Conservation (phyloP, 495 filamentous ascomycete genomes). For the Jackrogersella multiformis region DNA sequence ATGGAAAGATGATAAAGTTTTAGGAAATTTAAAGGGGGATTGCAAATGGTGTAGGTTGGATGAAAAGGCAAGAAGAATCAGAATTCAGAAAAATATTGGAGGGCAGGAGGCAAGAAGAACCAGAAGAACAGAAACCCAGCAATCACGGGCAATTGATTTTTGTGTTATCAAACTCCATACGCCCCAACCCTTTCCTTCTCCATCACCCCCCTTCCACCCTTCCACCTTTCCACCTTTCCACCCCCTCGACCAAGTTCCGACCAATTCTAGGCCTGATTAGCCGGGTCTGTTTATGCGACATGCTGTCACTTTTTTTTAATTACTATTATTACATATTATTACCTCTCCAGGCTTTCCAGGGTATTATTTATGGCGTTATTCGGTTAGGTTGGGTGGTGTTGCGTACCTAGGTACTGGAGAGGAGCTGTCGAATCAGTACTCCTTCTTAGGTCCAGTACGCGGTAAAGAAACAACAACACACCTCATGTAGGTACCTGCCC, state of each 20-base stretch:
- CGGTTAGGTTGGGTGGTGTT: slow-evolving; percentile 31
- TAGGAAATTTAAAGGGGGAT: not conserved
- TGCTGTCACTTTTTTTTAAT: slow-evolving; percentile 34
- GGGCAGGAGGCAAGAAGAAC: not conserved
- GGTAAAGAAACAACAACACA: slow-evolving; percentile 34
- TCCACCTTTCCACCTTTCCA: slow-evolving; percentile 2
- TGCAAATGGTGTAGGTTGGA: not conserved
- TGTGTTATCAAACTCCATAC: slow-evolving; percentile 39
- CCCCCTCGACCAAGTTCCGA: slow-evolving; percentile 9
- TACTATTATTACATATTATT: slow-evolving; percentile 39
- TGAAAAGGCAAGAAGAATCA: not conserved
- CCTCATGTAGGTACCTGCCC: slow-evolving; percentile 33
- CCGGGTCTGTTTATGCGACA: slow-evolving; percentile 38
- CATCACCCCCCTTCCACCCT: slow-evolving; percentile 10
- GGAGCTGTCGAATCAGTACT: slow-evolving; percentile 34
- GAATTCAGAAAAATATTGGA: too few species aligned
- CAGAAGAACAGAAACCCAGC: slow-evolving; percentile 5
- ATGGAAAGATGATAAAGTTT: not conserved
- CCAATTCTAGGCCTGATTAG: slow-evolving; percentile 43
- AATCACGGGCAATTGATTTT: slow-evolving; percentile 7
- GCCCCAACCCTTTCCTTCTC: slow-evolving; percentile 30
- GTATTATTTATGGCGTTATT: slow-evolving; percentile 28
- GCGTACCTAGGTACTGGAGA: too few species aligned
- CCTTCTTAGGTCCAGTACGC: too few species aligned
- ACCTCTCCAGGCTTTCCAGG: slow-evolving; percentile 12